Evolutionary conservation across 352 stramenopile genomes (phyloP), one percentile per base, ranked within the genome.

Genomic region (Phytopythium chamaehyphon): DNA sequence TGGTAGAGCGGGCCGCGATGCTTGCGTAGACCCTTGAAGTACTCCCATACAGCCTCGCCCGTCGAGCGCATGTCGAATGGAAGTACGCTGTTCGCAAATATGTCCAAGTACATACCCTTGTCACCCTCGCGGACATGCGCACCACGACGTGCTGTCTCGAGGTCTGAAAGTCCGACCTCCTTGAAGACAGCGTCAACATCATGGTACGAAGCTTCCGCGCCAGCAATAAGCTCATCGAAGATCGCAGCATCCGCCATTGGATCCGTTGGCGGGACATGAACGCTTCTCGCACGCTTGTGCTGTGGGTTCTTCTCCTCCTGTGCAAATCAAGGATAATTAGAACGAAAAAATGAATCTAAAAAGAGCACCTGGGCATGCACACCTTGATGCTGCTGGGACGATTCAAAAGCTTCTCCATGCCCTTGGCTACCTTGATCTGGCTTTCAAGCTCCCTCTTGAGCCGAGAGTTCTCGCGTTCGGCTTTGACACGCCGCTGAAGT

Each of bases 381-480:
- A 49, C 35, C 33, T 39, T 40, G 15, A 45, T 18, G 35, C 37
- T n/a, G n/a, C 28, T 71, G 23, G 64, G 57, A 16, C 58, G 56
- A 33, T 73, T 59, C 50, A 76, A 61, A 23, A 76, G 58, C 19
- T 60, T 47, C 53, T 76, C 62, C 58, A 82, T 70, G 56, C 67
- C 74, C 38, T 76, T 75, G 11, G 71, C 67, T 26, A 78, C 43
- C 42, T 76, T 75, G 22, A 76, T 62, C 48, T 82, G 71, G 38
- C 60, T 66, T 43, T 78, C 71, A 18, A 82, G 61, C 16, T 69
- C 62, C 4, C 71, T 49, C 45, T 82, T 82, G 31, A 82, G 58
- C 7, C 59, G 67, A n/a, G 59, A 48, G n/a, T 82, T 82, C 42
- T 78, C 71, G 10, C 59, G 56, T 43, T 82, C 67, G 0, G 71